Evolutionary conservation across 306 rosid species (phyloP), one percentile per base, ranked within the genome.

Genomic region (Vicia sativa): DNA sequence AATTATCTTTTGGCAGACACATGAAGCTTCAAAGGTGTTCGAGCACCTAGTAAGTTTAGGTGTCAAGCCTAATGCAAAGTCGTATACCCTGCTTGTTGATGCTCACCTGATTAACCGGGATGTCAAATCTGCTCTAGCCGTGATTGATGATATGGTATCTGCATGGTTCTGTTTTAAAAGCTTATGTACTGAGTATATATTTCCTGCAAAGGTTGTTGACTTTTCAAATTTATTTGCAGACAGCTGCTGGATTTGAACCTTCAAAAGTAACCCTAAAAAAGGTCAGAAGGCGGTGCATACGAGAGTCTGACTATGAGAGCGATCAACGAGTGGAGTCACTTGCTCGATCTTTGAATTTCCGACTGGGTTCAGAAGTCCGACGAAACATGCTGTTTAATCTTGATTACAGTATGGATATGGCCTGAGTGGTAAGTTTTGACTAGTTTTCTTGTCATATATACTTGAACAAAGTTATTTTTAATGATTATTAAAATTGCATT

Each of bases 41-140:
- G 99, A 85, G 72, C 97, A 95, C 79, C 59, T 88, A 11, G 63
- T 83, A 74, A 50, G 95, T 81, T 75, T 88, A 95, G 92, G 90
- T 37, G 72, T 90, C 68, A 90, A 78, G 72, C 92, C 97, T 70
- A 95, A 95, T 82, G 88, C 91, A 62, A 83, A 56, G 75, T 90
- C 99, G 60, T 95, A 90, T 75, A 78, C 78, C 1, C 75, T 95
- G 64, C 95, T 90, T 34, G 87, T 88, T 55, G 92, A 95, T 64
- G 88, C 97, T 61, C 99, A 90, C 81, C 82, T 95, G 64, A 78
- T 87, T 69, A 95, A 90, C 78, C 79, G 91, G 12, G 92, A 90
- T 79, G 88, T 76, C 44, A 95, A 85, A 82, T 80, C 91, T 57
- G 87, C 97, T 25, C 64, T 95, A 18, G 35, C 81, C 14, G 79